phyloP scores from a whole-genome alignment of 208 protist species.

The Crithidia acanthocephali region DNA sequence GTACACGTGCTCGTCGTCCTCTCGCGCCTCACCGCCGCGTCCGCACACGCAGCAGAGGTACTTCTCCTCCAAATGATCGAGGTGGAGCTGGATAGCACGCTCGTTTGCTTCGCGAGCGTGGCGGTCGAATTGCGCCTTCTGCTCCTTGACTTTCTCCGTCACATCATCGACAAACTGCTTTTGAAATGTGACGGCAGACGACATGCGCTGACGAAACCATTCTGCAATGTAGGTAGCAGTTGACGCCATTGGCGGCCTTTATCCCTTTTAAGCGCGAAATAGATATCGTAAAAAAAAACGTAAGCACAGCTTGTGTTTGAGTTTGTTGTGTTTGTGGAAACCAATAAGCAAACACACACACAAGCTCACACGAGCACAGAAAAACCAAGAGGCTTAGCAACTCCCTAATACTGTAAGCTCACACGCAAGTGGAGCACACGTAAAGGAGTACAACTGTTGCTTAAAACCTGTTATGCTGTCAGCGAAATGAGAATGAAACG shows the following conservation, averaged over 20 bases:
- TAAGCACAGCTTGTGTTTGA: no score
- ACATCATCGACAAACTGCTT: conserved; percentile 88
- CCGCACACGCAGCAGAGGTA: conserved; percentile 88
- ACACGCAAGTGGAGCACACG: no score
- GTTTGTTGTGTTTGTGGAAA: no score
- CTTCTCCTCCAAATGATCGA: conserved; percentile 79
- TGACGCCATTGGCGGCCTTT: conserved; percentile 23
- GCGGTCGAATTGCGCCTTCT: conserved; percentile 55
- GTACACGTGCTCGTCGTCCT: conserved; percentile 55
- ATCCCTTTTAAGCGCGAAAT: background rate
- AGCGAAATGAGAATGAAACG: no score
- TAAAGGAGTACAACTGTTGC: no score
- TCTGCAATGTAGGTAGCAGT: conserved; percentile 24
- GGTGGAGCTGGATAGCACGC: conserved; percentile 67
- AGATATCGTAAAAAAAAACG: background rate
- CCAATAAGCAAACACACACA: no score
- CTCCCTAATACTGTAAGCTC: no score
- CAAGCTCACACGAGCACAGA: no score
- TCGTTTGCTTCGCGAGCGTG: conserved; percentile 60
- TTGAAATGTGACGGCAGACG: conserved; percentile 69
- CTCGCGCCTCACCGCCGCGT: conserved; percentile 61
- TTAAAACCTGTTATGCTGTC: no score
- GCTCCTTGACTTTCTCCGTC: conserved; percentile 57
- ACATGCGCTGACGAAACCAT: conserved; percentile 60
- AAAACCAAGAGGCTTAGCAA: no score